Evolutionary conservation across 441 rosid genomes (phyloP).

Genomic region (Theobroma grandiflorum): DNA sequence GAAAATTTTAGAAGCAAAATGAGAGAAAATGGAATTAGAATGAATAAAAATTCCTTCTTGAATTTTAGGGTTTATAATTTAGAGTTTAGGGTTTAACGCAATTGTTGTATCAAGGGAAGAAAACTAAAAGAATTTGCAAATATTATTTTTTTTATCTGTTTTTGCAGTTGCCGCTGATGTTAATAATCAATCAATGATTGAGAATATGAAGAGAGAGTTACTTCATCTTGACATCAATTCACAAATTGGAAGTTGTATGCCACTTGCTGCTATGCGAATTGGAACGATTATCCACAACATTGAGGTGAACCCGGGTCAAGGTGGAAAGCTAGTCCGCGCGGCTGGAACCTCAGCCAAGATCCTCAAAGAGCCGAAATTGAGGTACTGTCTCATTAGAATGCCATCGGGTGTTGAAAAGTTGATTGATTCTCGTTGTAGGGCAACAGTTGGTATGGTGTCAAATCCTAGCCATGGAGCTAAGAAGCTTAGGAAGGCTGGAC

Average conservation of each 20-base stretch:
- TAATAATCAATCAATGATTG: constrained; percentile 44
- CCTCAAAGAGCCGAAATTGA: constrained; percentile 71
- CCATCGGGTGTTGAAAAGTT: constrained; percentile 75
- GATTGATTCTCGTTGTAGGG: constrained; percentile 76
- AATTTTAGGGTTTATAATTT: not conserved
- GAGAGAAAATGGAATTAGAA: not conserved
- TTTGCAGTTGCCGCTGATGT: constrained; percentile 16
- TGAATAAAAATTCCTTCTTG: not conserved
- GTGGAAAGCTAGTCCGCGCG: constrained; percentile 81
- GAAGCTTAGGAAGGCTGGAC: constrained; percentile 91
- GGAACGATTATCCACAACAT: constrained; percentile 89
- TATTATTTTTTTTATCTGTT: not conserved
- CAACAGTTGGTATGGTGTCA: constrained; percentile 76
- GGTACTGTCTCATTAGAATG: constrained; percentile 60
- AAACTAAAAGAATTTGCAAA: not conserved
- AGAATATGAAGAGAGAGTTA: constrained; percentile 67
- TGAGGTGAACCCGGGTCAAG: constrained; percentile 85
- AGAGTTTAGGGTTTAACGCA: not conserved
- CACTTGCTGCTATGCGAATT: constrained; percentile 77
- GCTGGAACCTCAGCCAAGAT: constrained; percentile 91
- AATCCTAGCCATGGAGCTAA: constrained; percentile 67
- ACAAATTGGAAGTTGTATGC: constrained; percentile 86
- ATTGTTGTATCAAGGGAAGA: not conserved
- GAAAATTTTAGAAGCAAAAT: not conserved
- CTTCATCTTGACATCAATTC: constrained; percentile 76